A percentile compares a stretch with the other conserved stretches of the same genome.
Conservation (phyloP, 2,329 filamentous ascomycete species). For the Talaromyces piceae region DNA sequence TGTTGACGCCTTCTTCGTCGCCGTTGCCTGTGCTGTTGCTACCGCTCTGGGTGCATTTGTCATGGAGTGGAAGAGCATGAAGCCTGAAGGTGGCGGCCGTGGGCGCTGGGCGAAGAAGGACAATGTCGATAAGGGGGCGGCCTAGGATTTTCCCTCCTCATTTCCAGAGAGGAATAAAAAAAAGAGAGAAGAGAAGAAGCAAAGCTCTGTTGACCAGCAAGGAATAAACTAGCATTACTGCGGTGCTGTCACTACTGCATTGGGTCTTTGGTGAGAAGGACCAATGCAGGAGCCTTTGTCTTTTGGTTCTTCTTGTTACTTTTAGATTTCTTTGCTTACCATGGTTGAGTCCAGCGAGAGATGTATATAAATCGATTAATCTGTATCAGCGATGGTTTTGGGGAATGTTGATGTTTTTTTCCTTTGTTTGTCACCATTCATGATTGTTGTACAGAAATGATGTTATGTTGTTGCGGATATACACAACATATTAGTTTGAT, state of each 20-base stretch:
- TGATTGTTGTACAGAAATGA: not conserved
- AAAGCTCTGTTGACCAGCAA: not conserved
- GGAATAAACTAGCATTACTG: not conserved
- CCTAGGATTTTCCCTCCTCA: not conserved
- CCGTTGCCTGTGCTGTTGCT: not conserved
- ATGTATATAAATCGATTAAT: not conserved
- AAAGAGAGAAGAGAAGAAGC: too few relatives aligned
- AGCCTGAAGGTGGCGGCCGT: not conserved
- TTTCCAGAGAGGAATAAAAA: not conserved
- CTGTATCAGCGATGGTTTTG: not conserved
- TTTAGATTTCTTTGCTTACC: not conserved
- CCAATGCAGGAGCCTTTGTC: not conserved
- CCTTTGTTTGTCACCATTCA: not conserved
- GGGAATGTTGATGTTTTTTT: not conserved
- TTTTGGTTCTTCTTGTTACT: not conserved
- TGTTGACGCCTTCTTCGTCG: conserved; percentile 4
- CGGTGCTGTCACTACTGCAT: not conserved
- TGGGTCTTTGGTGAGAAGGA: not conserved
- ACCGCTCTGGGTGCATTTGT: conserved; percentile 29
- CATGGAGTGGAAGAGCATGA: conserved; percentile 10
- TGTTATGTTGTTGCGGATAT: not conserved
- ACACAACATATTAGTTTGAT: not conserved
- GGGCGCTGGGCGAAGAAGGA: not conserved
- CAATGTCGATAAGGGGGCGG: not conserved
- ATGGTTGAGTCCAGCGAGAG: not conserved